phyloP scores from a whole-genome alignment of 257 asterid genomes.

The Henckelia pumila region DNA sequence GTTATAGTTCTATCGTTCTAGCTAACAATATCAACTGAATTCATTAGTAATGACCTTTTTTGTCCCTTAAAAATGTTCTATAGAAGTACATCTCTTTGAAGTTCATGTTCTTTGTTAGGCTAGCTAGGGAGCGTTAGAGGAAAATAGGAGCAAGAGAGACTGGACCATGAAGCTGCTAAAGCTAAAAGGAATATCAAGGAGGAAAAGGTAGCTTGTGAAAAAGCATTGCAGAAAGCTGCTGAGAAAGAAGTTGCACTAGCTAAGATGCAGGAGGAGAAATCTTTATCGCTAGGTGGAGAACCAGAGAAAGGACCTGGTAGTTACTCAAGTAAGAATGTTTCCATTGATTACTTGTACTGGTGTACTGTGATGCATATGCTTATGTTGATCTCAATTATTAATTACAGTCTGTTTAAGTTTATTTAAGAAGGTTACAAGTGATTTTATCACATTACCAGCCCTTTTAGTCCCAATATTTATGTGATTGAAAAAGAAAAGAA shows the following conservation, averaged over 20 bases:
- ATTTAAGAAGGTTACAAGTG: no score
- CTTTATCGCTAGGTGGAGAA: conserved; percentile 77
- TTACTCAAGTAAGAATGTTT: no score
- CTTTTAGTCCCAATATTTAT: no score
- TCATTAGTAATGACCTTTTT: conserved; percentile 12
- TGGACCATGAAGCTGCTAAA: conserved; percentile 90
- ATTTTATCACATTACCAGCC: no score
- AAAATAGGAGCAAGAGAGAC: conserved; percentile 74
- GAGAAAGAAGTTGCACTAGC: conserved; percentile 79
- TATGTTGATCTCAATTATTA: no score
- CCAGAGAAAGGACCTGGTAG: no score
- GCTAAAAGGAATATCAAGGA: conserved; percentile 83
- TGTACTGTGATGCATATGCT: no score
- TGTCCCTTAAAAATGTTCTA: neutral
- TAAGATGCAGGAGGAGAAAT: conserved; percentile 78
- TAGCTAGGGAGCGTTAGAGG: conserved; percentile 81
- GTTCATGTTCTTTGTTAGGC: conserved; percentile 50
- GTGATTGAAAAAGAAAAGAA: no score
- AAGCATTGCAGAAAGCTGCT: conserved; percentile 78
- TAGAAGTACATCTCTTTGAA: conserved; percentile 1
- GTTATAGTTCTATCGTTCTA: conserved; percentile 3
- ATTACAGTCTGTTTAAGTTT: no score
- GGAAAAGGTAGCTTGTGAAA: conserved; percentile 89
- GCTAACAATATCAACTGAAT: conserved; percentile 17
- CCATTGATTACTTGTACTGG: no score